Evolutionary conservation across 2,329 filamentous ascomycete genomes (phyloP).

Genomic region (Aspergillus terreus): DNA sequence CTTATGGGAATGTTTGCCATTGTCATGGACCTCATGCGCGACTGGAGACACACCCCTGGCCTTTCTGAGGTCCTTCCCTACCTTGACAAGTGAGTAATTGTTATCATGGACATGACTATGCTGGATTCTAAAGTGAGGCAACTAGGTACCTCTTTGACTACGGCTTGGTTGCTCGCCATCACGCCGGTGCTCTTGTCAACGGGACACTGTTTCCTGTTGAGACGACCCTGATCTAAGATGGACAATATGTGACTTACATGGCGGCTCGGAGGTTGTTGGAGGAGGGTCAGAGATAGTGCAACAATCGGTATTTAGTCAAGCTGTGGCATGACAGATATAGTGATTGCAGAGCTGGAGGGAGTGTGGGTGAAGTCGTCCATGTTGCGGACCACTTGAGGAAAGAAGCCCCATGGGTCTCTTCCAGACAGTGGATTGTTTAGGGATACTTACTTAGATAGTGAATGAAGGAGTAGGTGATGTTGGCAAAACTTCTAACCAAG

Average conservation of each 20-base stretch:
- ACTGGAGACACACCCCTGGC: constrained; percentile 60
- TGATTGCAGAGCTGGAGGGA: neutral
- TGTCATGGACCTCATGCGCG: constrained; percentile 65
- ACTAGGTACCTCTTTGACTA: constrained; percentile 53
- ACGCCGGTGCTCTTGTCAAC: constrained; percentile 58
- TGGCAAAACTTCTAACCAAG: no score
- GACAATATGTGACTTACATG: neutral
- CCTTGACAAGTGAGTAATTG: constrained; percentile 48
- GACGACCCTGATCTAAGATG: constrained; percentile 17
- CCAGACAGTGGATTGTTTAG: no score
- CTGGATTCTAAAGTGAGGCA: neutral
- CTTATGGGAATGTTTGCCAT: constrained; percentile 56
- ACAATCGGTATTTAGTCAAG: neutral
- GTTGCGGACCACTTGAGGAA: neutral
- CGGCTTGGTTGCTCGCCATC: constrained; percentile 59
- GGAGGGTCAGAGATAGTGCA: neutral
- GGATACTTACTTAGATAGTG: no score
- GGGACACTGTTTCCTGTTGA: constrained; percentile 59
- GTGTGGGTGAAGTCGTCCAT: neutral
- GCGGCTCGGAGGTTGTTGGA: neutral
- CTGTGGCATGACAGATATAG: neutral
- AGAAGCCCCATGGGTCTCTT: no score
- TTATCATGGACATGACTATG: neutral
- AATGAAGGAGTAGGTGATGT: no score
- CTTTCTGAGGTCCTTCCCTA: constrained; percentile 58